Evolutionary conservation across 148 eudicot species (phyloP), one percentile per base, ranked within the genome.

Genomic region (Diospyros kaki): DNA sequence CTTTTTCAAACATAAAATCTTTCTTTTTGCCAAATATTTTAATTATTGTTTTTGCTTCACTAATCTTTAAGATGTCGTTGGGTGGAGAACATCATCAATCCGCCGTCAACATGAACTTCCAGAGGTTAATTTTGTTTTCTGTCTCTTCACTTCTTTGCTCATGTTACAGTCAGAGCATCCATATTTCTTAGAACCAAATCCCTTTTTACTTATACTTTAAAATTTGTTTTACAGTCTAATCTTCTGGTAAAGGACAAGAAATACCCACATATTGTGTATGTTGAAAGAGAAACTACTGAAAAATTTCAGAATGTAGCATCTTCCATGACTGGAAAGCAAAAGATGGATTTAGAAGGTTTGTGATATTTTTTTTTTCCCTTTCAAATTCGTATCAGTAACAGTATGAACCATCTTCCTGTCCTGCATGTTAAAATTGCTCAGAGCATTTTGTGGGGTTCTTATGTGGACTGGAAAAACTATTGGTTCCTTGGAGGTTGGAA

Each of bases 31-130:
- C 28, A 28, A 14, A 52, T n/a, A 66, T 45, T 43, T 55, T 53
- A 72, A 42, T 51, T 38, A 15, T n/a, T 50, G 76, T 74, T 86
- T 78, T 74, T 43, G 75, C 86, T 86, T 89, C 51, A 88, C 87
- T 76, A 5, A 68, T 52, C 55, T 41, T 42, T 73, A 74, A 94
- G 98, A 89, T 79, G 84, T 94, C 63, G 98, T 94, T 74, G 98
- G 98, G 51, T 94, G 98, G 98, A 77, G 94, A 81, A 94, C 98
- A 64, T 89, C 97, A 60, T 91, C 98, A 71, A 89, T 94, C 75
- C 98, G 98, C 68, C 90, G 97, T 69, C 91, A 76, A 64, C 72
- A 83, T 75, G 98, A 94, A 78, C 87, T 94, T 73, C 98, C 94
- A 51, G 76, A 84, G 93, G 94, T 89, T 59, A 56, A 56, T 43